Conservation (phyloP, 441 rosid genomes). For the Bruguiera hainesii region DNA sequence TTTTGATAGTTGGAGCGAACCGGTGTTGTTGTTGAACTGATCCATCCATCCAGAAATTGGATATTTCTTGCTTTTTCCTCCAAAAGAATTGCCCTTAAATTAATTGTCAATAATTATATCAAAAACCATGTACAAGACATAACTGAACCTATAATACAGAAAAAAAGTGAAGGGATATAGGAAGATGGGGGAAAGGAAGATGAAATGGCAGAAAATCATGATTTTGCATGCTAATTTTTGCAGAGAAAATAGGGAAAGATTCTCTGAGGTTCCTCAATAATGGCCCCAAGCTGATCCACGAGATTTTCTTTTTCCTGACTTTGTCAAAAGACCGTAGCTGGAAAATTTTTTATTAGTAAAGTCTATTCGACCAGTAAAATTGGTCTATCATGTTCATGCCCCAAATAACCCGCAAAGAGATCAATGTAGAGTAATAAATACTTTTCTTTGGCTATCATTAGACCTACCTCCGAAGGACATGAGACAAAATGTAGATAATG, state of each 20-base stretch:
- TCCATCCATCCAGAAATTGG: neutral
- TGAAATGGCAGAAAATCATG: neutral
- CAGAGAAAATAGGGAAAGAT: neutral
- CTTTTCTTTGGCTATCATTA: no score
- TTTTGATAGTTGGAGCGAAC: slow-evolving; percentile 2
- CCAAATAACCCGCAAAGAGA: no score
- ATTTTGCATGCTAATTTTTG: neutral
- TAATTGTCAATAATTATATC: neutral
- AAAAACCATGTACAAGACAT: neutral
- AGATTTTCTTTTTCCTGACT: neutral
- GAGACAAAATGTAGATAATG: no score
- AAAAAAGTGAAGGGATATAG: neutral
- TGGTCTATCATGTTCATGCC: no score
- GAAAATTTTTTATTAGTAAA: neutral
- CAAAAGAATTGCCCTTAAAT: neutral
- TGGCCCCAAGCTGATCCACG: neutral
- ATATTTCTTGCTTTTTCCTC: neutral
- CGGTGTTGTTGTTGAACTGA: neutral
- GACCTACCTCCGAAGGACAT: no score
- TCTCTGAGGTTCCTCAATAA: neutral
- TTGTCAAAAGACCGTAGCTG: neutral
- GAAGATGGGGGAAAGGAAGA: neutral
- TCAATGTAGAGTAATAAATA: no score
- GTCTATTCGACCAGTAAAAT: no score
- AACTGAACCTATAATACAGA: neutral